Percentiles rank a stretch among this genome's conserved stretches.
Evolutionary conservation across 2,329 filamentous ascomycete species (phyloP).

Genomic region (Blastomyces parvus): DNA sequence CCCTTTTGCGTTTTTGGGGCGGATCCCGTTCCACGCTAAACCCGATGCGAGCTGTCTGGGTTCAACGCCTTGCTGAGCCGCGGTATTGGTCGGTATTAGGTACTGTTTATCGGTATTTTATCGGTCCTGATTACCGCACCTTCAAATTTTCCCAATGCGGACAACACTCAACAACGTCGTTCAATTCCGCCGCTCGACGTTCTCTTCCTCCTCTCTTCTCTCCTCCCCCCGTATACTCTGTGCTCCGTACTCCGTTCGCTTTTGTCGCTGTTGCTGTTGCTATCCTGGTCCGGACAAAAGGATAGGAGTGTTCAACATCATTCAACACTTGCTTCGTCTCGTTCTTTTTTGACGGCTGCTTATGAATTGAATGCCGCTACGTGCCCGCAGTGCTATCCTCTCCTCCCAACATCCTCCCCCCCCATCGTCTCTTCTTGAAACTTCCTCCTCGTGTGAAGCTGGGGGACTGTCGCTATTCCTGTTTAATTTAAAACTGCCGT

Average conservation of each 20-base stretch:
- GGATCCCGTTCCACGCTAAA: conserved; percentile 23
- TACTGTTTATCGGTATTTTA: background rate
- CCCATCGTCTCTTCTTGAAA: background rate
- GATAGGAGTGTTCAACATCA: background rate
- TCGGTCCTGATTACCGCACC: background rate
- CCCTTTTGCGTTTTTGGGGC: conserved; percentile 29
- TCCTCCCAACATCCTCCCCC: background rate
- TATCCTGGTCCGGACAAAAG: background rate
- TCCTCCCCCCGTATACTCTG: background rate
- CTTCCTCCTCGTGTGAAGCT: background rate
- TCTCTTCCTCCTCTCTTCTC: background rate
- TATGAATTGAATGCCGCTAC: background rate
- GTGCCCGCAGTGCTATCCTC: background rate
- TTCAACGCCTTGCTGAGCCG: conserved; percentile 23
- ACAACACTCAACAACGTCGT: background rate
- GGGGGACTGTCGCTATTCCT: background rate
- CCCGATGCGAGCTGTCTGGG: conserved; percentile 24
- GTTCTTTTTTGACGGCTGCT: background rate
- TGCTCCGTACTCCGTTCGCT: background rate
- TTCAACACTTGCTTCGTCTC: background rate
- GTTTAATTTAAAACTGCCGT: background rate
- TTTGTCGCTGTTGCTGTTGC: background rate
- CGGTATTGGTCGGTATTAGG: background rate
- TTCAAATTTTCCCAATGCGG: background rate
- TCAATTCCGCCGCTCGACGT: background rate